These are phyloP conservation scores for Pterocarpus santalinus DNA, from an alignment of 306 rosid genomes.

Conservation along the genomic window DNA sequence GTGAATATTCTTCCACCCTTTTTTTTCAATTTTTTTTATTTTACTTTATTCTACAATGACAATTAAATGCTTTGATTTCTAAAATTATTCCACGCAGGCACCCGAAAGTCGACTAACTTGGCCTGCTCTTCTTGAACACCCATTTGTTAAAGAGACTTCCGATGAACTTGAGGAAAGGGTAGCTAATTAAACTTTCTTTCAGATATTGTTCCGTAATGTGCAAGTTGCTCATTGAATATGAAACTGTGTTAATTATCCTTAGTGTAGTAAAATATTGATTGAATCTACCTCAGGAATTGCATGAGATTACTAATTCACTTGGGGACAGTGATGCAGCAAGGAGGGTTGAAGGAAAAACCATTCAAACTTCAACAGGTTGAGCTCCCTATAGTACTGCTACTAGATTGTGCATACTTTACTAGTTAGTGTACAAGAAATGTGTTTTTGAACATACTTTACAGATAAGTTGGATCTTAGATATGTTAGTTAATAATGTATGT, in stretches of 20 bases:
- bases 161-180: conserved; percentile 74
- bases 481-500: too few relatives aligned
- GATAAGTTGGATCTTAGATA: too few relatives aligned
- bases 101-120: conserved; percentile 96
- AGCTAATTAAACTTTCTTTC: conserved; percentile 44
- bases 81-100: conserved; percentile 59
- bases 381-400: conserved; percentile 51
- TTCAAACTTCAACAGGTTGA: conserved; percentile 56
- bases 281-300: conserved; percentile 63
- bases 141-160: conserved; percentile 83
- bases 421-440: not conserved
- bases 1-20: conserved; percentile 24
- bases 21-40: conserved; percentile 31
- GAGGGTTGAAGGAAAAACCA: conserved; percentile 65
- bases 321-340: conserved; percentile 58
- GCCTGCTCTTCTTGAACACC: conserved; percentile 97
- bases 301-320: conserved; percentile 55
- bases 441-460: too few relatives aligned
- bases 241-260: conserved; percentile 12
- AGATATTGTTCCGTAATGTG: conserved; percentile 18
- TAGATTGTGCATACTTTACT: conserved; percentile 16
- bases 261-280: conserved; percentile 22
- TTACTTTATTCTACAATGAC: conserved; percentile 38
- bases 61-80: conserved; percentile 34
- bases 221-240: conserved; percentile 32